Evolutionary conservation across 2,329 filamentous ascomycete genomes (phyloP), one percentile per base, ranked within the genome.

Genomic region (Biscogniauxia mediterranea): DNA sequence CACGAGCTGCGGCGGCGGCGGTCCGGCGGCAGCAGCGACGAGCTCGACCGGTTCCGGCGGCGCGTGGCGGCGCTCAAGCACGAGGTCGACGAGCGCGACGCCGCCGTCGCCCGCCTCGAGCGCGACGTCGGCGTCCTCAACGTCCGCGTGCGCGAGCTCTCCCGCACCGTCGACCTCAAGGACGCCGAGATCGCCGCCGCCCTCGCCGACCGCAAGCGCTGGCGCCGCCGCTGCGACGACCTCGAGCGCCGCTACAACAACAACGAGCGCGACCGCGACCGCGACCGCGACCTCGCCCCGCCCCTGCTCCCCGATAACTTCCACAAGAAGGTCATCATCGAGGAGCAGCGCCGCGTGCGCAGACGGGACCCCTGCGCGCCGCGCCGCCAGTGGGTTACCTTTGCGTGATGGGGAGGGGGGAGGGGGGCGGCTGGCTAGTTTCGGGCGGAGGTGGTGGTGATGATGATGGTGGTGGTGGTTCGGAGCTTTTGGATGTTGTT

Each of bases 11-110:
- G 58, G 7, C 60, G 62, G 1, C 60, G 60, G 42, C 50, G n/a
- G n/a, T n/a, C n/a, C n/a, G n/a, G 52, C 38, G 57, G 51, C 52
- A 68, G 69, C 23, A 54, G 62, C 52, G 64, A 68, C 13, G 59
- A 58, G 17, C 20, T 53, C 17, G 64, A 65, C 8, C 52, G 55
- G 11, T 68, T 67, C 54, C 66, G 62, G 13, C 63, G 67, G 3
- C 58, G 66, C 9, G 56, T 69, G 11, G 58, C 64, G 0, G 64
- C 42, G 11, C 57, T 71, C n/a, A 57, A 62, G 20, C 54, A 55
- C 5, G 71, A 73, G 59, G 13, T 68, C 15, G 63, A 64, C 2
- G 13, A 5, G 19, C 64, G 64, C 20, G 64, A 68, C 3, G 7
- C 26, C n/a, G 58, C 55, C 1, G 58, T 70, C 53, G 55, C 26